phyloP scores from a whole-genome alignment of 768 basidiomycete genomes.

The Auricularia heimuer region DNA sequence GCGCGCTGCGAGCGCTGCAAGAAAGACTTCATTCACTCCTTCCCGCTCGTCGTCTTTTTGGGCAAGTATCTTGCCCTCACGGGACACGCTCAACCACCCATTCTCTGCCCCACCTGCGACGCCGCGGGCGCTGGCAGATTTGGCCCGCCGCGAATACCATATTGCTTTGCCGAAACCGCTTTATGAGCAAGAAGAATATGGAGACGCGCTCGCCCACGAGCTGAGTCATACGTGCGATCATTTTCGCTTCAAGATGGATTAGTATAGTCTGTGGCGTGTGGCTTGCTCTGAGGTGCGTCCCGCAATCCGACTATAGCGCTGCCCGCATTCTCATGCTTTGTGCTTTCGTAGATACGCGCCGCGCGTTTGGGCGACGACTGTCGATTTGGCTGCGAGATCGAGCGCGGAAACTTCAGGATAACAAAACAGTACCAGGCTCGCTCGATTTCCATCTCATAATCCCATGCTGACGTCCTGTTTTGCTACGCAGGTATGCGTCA shows the following conservation, averaged over 20 bases:
- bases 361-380: constrained; percentile 94
- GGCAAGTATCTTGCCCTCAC: constrained; percentile 75
- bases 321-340: neutral
- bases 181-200: constrained; percentile 76
- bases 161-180: constrained; percentile 71
- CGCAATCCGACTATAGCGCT: neutral
- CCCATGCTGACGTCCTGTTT: too few relatives aligned
- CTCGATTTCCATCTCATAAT: too few relatives aligned
- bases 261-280: constrained; percentile 83
- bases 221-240: constrained; percentile 94
- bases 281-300: constrained; percentile 87
- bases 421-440: constrained; percentile 72
- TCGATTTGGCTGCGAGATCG: constrained; percentile 70
- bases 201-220: constrained; percentile 89
- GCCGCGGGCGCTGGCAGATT: constrained; percentile 70
- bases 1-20: neutral
- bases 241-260: constrained; percentile 88
- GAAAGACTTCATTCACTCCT: neutral
- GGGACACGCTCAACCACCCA: constrained; percentile 59
- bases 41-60: constrained; percentile 84
- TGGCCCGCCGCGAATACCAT: constrained; percentile 68
- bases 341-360: constrained; percentile 68
- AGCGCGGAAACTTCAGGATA: constrained; percentile 66
- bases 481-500: constrained; percentile 65
- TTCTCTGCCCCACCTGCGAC: constrained; percentile 82